Base-by-base conservation (phyloP, 1,284 basidiomycete species). In the Flammula alnicola region DNA sequence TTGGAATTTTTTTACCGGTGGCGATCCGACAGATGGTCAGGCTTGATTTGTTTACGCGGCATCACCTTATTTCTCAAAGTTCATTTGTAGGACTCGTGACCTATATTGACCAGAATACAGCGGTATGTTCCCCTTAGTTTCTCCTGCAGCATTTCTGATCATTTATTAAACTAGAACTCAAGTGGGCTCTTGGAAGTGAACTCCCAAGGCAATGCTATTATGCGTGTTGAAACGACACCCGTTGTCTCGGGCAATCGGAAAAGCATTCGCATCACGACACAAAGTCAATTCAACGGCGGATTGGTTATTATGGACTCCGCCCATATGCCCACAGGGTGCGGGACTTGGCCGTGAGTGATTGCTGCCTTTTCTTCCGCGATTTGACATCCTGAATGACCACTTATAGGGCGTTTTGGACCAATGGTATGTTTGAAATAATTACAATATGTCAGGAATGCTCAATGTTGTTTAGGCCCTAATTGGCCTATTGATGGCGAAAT, bases 261-360 rank as follows among this genome's bases (percentile, higher is more conserved):
- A 66, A 86, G 87, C 58, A 78, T 95, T 33, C 83, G 93, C 48
- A 86, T 95, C 45, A 83, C 84, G 46, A 86, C 88, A 0, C 72
- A 84, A 41, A 66, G 74, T 52, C 70, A 73, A 1, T 91, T 82
- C 64, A 86, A 78, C 37, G 79, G 82, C 36, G 90, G 84, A 12
- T 74, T 94, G 32, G 75, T 93, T 52, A 76, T 94, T 49, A 78
- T 94, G 75, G 91, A 95, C 66, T 80, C 91, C 11, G 76, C 84
- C n/a, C 93, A 95, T 68, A 93, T 95, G 87, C 93, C 93, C 1
- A 86, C 85, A 1, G 93, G 93, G 5, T 95, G 93, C 67, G 93
- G 86, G 31, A 87, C 85, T 7, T 95, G 93, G 88, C 88, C 88
- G 81, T 83, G 55, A 67, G 74, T 75, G n/a, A 17, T 31, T 27